A percentile compares a stretch with the other conserved stretches of the same genome.
phyloP scores from a whole-genome alignment of 2,329 filamentous ascomycete species.

The Aureobasidium sp. region DNA sequence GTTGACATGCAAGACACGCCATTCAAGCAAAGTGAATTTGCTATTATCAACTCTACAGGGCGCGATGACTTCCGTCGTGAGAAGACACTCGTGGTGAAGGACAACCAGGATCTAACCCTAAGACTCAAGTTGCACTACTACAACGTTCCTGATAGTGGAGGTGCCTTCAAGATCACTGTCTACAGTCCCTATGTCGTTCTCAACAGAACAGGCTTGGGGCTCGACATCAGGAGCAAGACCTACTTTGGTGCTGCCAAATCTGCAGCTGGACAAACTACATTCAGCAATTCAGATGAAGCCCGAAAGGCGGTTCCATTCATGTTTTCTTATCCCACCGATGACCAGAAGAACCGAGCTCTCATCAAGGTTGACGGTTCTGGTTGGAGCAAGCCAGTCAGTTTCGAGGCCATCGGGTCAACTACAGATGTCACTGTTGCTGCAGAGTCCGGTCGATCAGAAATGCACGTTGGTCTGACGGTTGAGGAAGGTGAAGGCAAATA shows the following conservation, averaged over 20 bases:
- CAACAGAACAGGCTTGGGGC: constrained; percentile 87
- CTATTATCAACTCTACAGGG: constrained; percentile 86
- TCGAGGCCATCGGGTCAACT: constrained; percentile 92
- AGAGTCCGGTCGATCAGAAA: constrained; percentile 61
- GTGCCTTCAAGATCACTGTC: constrained; percentile 90
- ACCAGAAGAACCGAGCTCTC: constrained; percentile 82
- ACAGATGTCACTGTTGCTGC: constrained; percentile 80
- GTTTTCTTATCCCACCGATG: constrained; percentile 87
- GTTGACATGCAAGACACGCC: constrained; percentile 94
- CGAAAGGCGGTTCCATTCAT: constrained; percentile 83
- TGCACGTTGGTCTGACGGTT: constrained; percentile 83
- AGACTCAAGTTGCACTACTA: constrained; percentile 85
- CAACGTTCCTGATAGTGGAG: constrained; percentile 80
- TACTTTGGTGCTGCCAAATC: constrained; percentile 76
- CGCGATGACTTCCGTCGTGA: constrained; percentile 86
- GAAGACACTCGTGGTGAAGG: constrained; percentile 68
- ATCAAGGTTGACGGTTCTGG: constrained; percentile 81
- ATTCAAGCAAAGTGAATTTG: constrained; percentile 92
- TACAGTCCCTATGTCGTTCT: constrained; percentile 92
- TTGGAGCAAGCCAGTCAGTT: constrained; percentile 97
- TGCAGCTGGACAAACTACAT: constrained; percentile 70
- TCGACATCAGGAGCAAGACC: constrained; percentile 81
- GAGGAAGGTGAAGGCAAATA: constrained; percentile 93
- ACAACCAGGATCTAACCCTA: constrained; percentile 69
- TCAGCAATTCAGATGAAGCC: constrained; percentile 46